Evolutionary conservation across 768 basidiomycete genomes (phyloP).

Genomic region (Amanita polypyramis): DNA sequence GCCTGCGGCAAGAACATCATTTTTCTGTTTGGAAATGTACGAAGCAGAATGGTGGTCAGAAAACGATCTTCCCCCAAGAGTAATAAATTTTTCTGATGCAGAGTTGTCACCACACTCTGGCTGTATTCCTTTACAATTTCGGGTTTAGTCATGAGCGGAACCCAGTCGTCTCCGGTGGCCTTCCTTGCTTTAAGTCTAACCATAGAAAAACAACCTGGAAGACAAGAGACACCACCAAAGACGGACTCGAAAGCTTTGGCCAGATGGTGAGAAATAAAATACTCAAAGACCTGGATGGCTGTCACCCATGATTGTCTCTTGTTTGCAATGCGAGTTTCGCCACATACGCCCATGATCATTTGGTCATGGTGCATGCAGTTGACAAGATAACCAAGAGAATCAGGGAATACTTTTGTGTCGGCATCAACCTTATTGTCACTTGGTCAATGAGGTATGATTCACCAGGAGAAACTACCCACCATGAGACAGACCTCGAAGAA

Average conservation of each 20-base stretch:
- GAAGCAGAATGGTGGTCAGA: conserved; percentile 89
- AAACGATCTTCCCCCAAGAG: conserved; percentile 98
- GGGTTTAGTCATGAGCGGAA: conserved; percentile 93
- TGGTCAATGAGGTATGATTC: background rate
- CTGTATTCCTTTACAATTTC: conserved; percentile 97
- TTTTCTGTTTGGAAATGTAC: conserved; percentile 96
- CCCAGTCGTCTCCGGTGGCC: conserved; percentile 86
- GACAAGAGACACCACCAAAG: conserved; percentile 97
- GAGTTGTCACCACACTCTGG: conserved; percentile 83
- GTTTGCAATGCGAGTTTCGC: conserved; percentile 97
- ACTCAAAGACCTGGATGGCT: conserved; percentile 95
- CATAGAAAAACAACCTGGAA: conserved; percentile 99
- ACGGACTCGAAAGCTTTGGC: conserved; percentile 99
- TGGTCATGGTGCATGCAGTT: conserved; percentile 99
- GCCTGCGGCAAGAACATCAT: conserved; percentile 99
- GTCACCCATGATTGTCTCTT: conserved; percentile 99
- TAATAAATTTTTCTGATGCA: conserved; percentile 96
- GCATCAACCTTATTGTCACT: conserved; percentile 77
- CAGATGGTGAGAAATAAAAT: conserved; percentile 98
- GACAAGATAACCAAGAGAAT: conserved; percentile 83
- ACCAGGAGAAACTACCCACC: conserved; percentile 40
- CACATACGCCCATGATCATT: conserved; percentile 98
- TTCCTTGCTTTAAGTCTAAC: conserved; percentile 94
- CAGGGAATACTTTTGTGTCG: conserved; percentile 91
- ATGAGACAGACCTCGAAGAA: conserved; percentile 96